Evolutionary conservation across 805 yeast species (phyloP), one percentile per base, ranked within the genome.

Genomic region (Pichia nanzhaoensis): DNA sequence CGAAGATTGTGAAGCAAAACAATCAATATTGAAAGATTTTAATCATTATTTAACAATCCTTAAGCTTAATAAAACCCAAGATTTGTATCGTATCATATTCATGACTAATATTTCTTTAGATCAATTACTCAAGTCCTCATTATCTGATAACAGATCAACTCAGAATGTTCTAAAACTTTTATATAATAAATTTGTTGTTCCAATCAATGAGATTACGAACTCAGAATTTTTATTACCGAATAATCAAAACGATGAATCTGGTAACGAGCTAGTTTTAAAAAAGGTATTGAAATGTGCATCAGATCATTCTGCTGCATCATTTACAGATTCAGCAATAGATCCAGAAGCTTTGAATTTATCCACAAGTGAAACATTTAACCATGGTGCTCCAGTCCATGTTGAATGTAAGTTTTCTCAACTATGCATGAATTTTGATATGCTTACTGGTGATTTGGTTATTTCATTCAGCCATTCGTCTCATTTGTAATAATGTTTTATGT

Each of bases 401-500:
- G 53, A 53, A 30, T 61, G 65, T 44, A 49, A 49, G 39, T 51
- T 51, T 22, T 61, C 66, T 31, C 54, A 55, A 20, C 41, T 62
- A 10, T 54, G 51, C 34, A 32, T 62, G 9, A 57, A 57, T 37
- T 59, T 60, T 44, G 57, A 60, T 43, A 47, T 53, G 24, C 46
- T 44, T 18, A 46, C 52, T 13, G 64, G 65, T 14, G 53, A 55
- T 37, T 46, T 62, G 34, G 58, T 58, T 27, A 50, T 61, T 30
- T 56, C 58, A 28, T 61, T 58, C 42, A 51, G 65, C 19, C 66
- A 62, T 43, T 57, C 56, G 45, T 53, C 54, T 17, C 66, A 61
- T 46, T 41, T 44, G 34, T 52, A 35, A 35, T 5, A 21, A 24
- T 24, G 28, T 24, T 24, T 24, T 24, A 24, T 24, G 6, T 24